A percentile compares a stretch with the other conserved stretches of the same genome.
phyloP scores from a whole-genome alignment of 75 land plant species.

The Sequoiadendron giganteum region DNA sequence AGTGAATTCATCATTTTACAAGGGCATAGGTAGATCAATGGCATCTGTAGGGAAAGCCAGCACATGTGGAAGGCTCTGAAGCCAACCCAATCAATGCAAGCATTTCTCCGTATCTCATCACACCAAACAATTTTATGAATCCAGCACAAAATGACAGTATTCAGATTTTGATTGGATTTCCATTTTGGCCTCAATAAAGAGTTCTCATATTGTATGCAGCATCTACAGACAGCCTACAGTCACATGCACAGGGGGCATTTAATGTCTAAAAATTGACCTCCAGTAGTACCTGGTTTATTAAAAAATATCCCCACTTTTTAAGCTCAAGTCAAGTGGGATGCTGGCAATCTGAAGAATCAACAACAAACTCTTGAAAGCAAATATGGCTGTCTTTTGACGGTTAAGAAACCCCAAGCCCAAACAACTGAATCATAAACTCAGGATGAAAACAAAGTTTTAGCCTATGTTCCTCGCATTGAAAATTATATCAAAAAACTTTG shows the following conservation, averaged over 20 bases:
- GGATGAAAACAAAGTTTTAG: neutral
- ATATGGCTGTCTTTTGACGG: neutral
- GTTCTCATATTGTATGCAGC: neutral
- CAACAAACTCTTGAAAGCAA: too few species aligned
- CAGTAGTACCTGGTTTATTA: neutral
- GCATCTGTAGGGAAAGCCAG: neutral
- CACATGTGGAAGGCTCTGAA: neutral
- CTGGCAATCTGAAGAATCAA: neutral
- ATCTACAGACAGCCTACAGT: neutral
- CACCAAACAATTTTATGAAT: neutral
- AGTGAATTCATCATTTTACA: neutral
- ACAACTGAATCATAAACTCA: neutral
- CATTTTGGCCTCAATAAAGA: neutral
- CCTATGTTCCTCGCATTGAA: neutral
- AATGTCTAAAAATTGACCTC: neutral
- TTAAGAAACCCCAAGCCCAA: neutral
- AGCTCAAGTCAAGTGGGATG: neutral
- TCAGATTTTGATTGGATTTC: neutral
- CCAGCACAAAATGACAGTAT: neutral
- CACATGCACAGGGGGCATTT: neutral
- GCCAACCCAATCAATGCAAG: neutral
- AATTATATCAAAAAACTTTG: neutral
- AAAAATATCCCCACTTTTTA: neutral
- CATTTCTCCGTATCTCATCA: neutral
- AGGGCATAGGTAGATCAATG: neutral